Conservation (phyloP, 2,329 filamentous ascomycete genomes). For the Talaromyces rugulosus region DNA sequence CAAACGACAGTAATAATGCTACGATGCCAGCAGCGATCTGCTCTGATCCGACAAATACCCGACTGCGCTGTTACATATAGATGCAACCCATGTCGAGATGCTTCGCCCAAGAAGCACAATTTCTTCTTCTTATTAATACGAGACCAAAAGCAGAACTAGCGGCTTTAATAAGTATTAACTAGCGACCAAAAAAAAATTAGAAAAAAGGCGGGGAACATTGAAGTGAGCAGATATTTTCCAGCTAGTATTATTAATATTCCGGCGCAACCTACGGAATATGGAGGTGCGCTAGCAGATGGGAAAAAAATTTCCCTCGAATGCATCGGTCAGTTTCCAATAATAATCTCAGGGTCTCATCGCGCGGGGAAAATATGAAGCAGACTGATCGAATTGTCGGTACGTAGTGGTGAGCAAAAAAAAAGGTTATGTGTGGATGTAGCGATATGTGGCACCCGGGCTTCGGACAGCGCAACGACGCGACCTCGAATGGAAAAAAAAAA, state of each 20-base stretch:
- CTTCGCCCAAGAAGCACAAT: not conserved
- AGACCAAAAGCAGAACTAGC: no score
- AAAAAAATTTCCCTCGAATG: not conserved
- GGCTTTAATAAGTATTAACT: not conserved
- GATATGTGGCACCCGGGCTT: no score
- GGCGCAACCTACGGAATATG: not conserved
- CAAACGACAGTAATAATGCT: not conserved
- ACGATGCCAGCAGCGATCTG: not conserved
- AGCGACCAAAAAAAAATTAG: not conserved
- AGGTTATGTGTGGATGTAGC: not conserved
- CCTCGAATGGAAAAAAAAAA: not conserved
- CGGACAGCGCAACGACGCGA: not conserved
- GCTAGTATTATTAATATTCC: not conserved
- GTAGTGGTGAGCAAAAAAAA: not conserved
- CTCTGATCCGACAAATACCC: not conserved
- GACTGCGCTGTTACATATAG: not conserved
- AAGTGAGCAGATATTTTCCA: not conserved
- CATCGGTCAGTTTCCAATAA: not conserved
- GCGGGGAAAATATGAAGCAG: not conserved
- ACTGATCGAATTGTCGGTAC: not conserved
- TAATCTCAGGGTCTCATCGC: not conserved
- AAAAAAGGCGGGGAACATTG: not conserved
- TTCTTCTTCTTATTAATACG: no score
- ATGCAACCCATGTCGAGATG: not conserved
- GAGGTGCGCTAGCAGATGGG: not conserved